A percentile compares a stretch with the other conserved stretches of the same genome.
phyloP scores from a whole-genome alignment of 176 grass and related monocot genomes.

The Aegilops speltoides region DNA sequence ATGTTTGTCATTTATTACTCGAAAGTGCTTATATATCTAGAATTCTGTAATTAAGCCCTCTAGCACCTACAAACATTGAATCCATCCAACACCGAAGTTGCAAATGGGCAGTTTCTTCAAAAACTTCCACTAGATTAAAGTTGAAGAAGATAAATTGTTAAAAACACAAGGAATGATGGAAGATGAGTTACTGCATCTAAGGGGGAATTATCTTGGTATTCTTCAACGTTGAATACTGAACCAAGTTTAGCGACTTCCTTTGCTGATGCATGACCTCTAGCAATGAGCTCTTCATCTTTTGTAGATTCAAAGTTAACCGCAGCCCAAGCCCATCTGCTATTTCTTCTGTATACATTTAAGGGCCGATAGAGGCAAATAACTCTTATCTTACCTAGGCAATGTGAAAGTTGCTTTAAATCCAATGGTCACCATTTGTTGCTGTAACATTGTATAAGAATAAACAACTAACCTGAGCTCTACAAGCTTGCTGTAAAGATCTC shows the following conservation, averaged over 20 bases:
- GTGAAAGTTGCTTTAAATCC: background rate
- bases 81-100: too few relatives aligned
- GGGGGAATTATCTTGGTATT: constrained; percentile 64
- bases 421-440: background rate
- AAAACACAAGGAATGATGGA: background rate
- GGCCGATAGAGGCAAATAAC: constrained; percentile 86
- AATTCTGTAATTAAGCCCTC: too few relatives aligned
- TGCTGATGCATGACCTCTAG: constrained; percentile 76
- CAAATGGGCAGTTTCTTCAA: too few relatives aligned
- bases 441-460: background rate
- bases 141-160: too few relatives aligned
- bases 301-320: constrained; percentile 74
- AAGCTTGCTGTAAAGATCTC: constrained; percentile 83
- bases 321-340: constrained; percentile 55
- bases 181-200: background rate
- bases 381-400: constrained; percentile 73
- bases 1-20: too few relatives aligned
- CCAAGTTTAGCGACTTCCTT: constrained; percentile 86
- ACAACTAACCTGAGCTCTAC: constrained; percentile 60
- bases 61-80: too few relatives aligned
- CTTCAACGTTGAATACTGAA: constrained; percentile 74
- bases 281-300: constrained; percentile 86
- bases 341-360: constrained; percentile 56
- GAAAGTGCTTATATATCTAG: too few relatives aligned
- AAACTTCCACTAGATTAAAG: too few relatives aligned